Evolutionary conservation across 1,139 yeast species (phyloP).

Genomic region (Yamadazyma buinensis): DNA sequence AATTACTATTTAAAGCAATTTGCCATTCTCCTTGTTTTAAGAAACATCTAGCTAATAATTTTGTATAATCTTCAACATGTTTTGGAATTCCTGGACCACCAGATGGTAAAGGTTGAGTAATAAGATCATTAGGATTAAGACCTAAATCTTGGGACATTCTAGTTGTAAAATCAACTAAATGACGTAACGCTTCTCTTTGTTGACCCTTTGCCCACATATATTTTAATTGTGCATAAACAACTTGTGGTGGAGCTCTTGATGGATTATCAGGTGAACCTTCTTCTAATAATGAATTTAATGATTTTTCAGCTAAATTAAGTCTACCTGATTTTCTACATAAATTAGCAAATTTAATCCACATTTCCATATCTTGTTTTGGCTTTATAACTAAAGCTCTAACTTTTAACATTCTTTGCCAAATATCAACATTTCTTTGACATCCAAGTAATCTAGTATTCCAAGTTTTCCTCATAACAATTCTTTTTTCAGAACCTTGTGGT

Average conservation of each 20-base stretch:
- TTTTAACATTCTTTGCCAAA: conserved; percentile 95
- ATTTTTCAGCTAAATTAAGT: conserved; percentile 87
- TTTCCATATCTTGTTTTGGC: conserved; percentile 95
- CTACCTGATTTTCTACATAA: conserved; percentile 93
- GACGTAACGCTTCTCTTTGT: conserved; percentile 79
- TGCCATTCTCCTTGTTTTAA: conserved; percentile 99
- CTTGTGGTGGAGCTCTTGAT: conserved; percentile 89
- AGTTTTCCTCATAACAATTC: conserved; percentile 77
- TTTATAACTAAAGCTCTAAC: conserved; percentile 90
- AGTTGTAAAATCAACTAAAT: conserved; percentile 84
- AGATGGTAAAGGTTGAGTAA: conserved; percentile 82
- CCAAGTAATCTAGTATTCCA: conserved; percentile 94
- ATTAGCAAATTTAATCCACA: conserved; percentile 98
- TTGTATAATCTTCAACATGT: conserved; percentile 82
- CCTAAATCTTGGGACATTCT: conserved; percentile 88
- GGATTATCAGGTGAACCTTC: conserved; percentile 58
- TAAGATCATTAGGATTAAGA: conserved; percentile 72
- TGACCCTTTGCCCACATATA: conserved; percentile 97
- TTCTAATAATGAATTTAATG: conserved; percentile 72
- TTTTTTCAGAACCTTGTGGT: conserved; percentile 77
- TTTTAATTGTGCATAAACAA: conserved; percentile 93
- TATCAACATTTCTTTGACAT: conserved; percentile 94
- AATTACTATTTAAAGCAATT: conserved; percentile 68
- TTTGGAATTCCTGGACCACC: conserved; percentile 71
- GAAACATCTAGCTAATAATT: conserved; percentile 86